Base-by-base conservation (phyloP, 768 basidiomycete species). In the Hypsizygus marmoreus region DNA sequence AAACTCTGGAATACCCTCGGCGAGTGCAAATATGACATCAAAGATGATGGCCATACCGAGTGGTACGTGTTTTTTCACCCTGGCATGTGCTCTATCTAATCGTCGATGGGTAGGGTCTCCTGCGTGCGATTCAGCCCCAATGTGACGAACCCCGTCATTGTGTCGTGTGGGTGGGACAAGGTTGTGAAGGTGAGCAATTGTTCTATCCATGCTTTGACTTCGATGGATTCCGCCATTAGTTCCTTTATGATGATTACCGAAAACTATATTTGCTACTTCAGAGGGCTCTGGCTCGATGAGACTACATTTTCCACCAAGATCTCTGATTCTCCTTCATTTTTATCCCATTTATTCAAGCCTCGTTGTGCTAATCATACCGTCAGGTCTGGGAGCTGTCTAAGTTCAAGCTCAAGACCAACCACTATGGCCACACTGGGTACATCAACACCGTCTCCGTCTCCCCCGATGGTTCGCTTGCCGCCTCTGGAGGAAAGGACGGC, bases 1-100 rank as follows among this genome's bases (percentile, higher is more conserved):
- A 99, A 98, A 72, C 90, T 99, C 63, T 99, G 97, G 97, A 99
- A 99, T 78, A 99, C 97, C 51, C 86, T 99, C 55, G 97, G 97
- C 64, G 97, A 99, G 74, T 99, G 97, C 80, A 99, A 99, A 72
- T 98, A 93, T 69, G 91, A 98, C 69, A 99, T 99, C 72, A 91
- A 92, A 74, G 95, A 99, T 57, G 97, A 98, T 59, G 94, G 95
- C 50, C 97, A 99, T 79, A 76, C 84, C 50, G 97, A 97, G 76
- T 99, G 97, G 95, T 79, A 48, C 40, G 72, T 66, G 13, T 2
- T 10, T 6, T 22, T 9, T 32, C 6, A 72, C 49, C 37, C 65
- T 56, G 7, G n/a, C 3, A 28, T 41, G 36, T 30, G 35, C 11
- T 14, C 23, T 47, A 12, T n/a, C 57, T 40, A 33, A 31, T 24